Percentiles rank a stretch among this genome's conserved stretches.
Evolutionary conservation across 441 rosid genomes (phyloP).

Genomic region (Cnidoscolus chayamansa): DNA sequence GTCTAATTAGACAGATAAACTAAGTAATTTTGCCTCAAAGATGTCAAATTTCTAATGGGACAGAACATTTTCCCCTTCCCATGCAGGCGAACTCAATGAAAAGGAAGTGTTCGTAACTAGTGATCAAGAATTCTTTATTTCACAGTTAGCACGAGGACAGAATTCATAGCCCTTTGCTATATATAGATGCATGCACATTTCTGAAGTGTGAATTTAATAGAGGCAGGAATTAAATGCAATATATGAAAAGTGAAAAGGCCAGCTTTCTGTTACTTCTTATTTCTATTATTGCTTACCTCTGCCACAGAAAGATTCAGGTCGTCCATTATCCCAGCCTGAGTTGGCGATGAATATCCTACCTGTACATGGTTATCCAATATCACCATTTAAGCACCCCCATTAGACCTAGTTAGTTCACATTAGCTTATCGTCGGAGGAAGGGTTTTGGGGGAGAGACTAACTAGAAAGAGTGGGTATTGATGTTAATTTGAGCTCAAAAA

Average conservation of each 20-base stretch:
- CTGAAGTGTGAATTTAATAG: too few relatives aligned
- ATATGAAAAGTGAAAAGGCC: not conserved
- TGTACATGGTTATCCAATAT: not conserved
- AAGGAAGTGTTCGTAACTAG: too few relatives aligned
- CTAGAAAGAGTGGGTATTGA: not conserved
- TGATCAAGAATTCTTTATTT: too few relatives aligned
- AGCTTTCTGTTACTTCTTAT: not conserved
- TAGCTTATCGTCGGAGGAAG: not conserved
- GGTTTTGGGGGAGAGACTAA: too few relatives aligned
- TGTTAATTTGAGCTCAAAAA: not conserved
- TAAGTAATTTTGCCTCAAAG: too few relatives aligned
- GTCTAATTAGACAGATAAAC: too few relatives aligned
- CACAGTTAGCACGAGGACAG: too few relatives aligned
- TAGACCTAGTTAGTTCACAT: not conserved
- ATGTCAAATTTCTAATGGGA: too few relatives aligned
- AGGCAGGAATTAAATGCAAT: not conserved
- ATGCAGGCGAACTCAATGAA: too few relatives aligned
- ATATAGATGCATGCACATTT: too few relatives aligned
- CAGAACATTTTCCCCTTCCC: too few relatives aligned
- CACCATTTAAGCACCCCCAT: not conserved
- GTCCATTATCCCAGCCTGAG: constrained; percentile 8
- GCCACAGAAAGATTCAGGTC: constrained; percentile 1
- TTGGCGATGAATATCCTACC: constrained; percentile 10
- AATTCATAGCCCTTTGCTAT: too few relatives aligned
- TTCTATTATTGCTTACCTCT: not conserved